These are phyloP conservation scores for Saksenaea vasiformis DNA, from an alignment of 371 early-diverging fungal genomes.

Conservation along the genomic window DNA sequence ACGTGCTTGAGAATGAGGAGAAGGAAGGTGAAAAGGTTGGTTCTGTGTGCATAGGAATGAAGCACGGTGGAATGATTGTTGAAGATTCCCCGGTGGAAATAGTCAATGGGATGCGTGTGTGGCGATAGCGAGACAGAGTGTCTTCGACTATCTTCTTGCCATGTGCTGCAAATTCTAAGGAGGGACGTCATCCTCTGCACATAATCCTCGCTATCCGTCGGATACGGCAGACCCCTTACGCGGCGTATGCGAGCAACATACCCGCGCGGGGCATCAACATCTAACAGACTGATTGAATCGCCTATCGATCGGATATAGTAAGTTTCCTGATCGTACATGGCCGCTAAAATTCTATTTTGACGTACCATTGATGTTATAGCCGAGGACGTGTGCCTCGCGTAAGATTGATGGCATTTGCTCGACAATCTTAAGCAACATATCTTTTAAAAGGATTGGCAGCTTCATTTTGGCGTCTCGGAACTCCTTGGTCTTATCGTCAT, in stretches of 20 bases:
- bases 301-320: constrained; percentile 1
- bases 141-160: constrained; percentile 6
- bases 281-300: constrained; percentile 8
- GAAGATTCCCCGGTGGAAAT: background rate
- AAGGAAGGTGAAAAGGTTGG: no score
- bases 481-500: constrained; percentile 4
- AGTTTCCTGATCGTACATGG: background rate
- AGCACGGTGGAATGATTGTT: background rate
- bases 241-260: constrained; percentile 7
- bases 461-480: constrained; percentile 6
- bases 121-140: background rate
- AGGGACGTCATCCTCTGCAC: background rate
- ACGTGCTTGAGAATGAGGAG: background rate
- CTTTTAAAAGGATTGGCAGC: constrained; percentile 12
- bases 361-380: constrained; percentile 18
- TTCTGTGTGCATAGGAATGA: background rate
- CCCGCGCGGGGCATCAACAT: constrained; percentile 7
- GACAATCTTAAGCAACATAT: constrained; percentile 11
- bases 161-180: constrained; percentile 7
- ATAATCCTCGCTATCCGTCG: constrained; percentile 6
- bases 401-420: background rate
- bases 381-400: constrained; percentile 2
- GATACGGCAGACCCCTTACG: constrained; percentile 2
- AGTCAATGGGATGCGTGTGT: background rate
- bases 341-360: background rate